Evolutionary conservation across 805 yeast species (phyloP).

Genomic region (Zygoascus flipseniorum): DNA sequence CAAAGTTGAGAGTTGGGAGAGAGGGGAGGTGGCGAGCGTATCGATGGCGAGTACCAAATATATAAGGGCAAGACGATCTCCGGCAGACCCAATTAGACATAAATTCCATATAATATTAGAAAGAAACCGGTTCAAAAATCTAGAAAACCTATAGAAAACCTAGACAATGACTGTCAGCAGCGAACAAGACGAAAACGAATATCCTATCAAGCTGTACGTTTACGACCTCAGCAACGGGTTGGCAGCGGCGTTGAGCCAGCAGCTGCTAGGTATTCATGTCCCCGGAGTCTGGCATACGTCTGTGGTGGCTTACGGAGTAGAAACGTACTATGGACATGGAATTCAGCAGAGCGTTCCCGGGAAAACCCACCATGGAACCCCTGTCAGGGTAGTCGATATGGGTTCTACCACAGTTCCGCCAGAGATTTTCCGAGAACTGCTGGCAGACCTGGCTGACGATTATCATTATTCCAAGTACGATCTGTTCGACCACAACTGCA

Average conservation of each 20-base stretch:
- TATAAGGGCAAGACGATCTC: no score
- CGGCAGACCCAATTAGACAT: no score
- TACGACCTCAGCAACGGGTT: slow-evolving; percentile 58
- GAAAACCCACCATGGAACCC: slow-evolving; percentile 49
- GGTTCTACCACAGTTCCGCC: slow-evolving; percentile 45
- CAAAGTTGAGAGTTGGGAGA: not conserved
- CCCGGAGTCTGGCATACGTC: slow-evolving; percentile 66
- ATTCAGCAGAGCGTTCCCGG: slow-evolving; percentile 44
- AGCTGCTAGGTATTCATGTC: slow-evolving; percentile 41
- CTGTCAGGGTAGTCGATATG: slow-evolving; percentile 43
- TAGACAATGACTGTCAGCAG: no score
- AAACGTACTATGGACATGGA: slow-evolving; percentile 54
- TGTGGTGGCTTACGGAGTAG: slow-evolving; percentile 42
- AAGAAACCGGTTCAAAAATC: no score
- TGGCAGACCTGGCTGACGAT: slow-evolving; percentile 41
- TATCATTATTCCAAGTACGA: slow-evolving; percentile 44
- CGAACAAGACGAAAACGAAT: slow-evolving; percentile 8
- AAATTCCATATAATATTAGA: no score
- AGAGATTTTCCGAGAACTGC: slow-evolving; percentile 46
- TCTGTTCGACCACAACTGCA: slow-evolving; percentile 56
- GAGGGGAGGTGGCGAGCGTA: not conserved
- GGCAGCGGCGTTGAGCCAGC: slow-evolving; percentile 43
- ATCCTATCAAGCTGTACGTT: slow-evolving; percentile 45
- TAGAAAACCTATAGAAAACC: no score
- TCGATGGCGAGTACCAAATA: not conserved